These are phyloP conservation scores for Penicillium vulpinum DNA, from an alignment of 2,329 filamentous ascomycete species.

Conservation along the genomic window DNA sequence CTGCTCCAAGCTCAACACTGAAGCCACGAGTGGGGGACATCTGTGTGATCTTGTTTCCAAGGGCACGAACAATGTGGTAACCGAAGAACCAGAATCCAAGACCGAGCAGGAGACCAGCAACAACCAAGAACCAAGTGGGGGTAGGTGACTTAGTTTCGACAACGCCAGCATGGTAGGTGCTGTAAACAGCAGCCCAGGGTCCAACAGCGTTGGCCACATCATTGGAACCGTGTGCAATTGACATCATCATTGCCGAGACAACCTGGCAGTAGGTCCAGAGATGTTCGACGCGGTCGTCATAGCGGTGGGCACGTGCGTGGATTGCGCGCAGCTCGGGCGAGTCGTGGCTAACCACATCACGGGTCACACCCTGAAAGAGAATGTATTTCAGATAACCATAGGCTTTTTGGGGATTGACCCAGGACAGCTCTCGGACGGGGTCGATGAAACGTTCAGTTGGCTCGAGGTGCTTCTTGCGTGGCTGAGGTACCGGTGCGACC, in stretches of 20 bases:
- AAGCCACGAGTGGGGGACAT: constrained; percentile 34
- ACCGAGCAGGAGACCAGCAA: constrained; percentile 40
- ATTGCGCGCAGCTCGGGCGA: constrained; percentile 38
- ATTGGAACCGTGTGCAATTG: constrained; percentile 49
- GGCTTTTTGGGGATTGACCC: constrained; percentile 21
- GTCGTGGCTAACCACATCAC: constrained; percentile 44
- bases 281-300: constrained; percentile 51
- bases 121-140: constrained; percentile 43
- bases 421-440: constrained; percentile 11
- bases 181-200: constrained; percentile 43
- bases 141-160: constrained; percentile 34
- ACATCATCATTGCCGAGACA: constrained; percentile 44
- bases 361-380: constrained; percentile 47
- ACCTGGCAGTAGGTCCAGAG: constrained; percentile 49
- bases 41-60: constrained; percentile 47
- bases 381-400: constrained; percentile 46
- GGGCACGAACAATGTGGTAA: constrained; percentile 41
- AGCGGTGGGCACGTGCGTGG: constrained; percentile 45
- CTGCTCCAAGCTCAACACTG: constrained; percentile 44
- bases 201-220: constrained; percentile 47
- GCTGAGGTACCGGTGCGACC: constrained; percentile 19
- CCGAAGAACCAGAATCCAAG: constrained; percentile 46
- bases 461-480: constrained; percentile 19
- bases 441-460: constrained; percentile 31
- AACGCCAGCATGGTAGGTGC: constrained; percentile 35